Evolutionary conservation across 441 rosid species (phyloP), one percentile per base, ranked within the genome.

Genomic region (Eruca vesicaria): DNA sequence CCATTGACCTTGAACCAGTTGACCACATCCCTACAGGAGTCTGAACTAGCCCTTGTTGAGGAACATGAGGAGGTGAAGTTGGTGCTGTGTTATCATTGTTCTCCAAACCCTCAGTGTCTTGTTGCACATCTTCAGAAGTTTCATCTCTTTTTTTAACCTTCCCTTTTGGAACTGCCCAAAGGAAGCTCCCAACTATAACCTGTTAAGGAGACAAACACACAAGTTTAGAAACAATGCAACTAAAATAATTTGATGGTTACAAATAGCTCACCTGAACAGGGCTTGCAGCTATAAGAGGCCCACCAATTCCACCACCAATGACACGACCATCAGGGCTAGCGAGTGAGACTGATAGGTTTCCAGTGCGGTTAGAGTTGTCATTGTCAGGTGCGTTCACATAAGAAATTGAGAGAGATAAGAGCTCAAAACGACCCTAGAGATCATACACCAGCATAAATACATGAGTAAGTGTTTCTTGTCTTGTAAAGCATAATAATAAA

Each of bases 301-400:
- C 98, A 6, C 92, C 97, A 41, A 91, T 86, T 65, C 91, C 93
- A 69, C 99, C 99, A 65, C 99, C 99, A 66, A 91, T 87, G 75
- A 93, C 92, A 15, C 90, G 96, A 18, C 98, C 99, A 71, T 92
- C 99, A 0, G 98, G 92, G 78, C 96, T 89, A 63, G 99, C 97
- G 62, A 95, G 91, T 62, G 95, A 93, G 63, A 91, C 94, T 57
- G 92, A 82, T 23, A 95, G 77, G 73, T 87, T 89, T 45, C 97
- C 99, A 68, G 83, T 78, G 82, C 87, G 88, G 78, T 87, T 82
- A 60, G 78, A 81, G 21, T 87, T 74, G 41, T 90, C 85, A 15
- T 83, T 74, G 9, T 78, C 79, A 66, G 69, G 83, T 32, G 89
- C 73, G 60, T 85, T 78, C 84, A 91, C 66, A 75, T 87, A 95